A percentile compares a stretch with the other conserved stretches of the same genome.
Conservation (phyloP, 2,329 filamentous ascomycete genomes). For the Epichloe sibirici region DNA sequence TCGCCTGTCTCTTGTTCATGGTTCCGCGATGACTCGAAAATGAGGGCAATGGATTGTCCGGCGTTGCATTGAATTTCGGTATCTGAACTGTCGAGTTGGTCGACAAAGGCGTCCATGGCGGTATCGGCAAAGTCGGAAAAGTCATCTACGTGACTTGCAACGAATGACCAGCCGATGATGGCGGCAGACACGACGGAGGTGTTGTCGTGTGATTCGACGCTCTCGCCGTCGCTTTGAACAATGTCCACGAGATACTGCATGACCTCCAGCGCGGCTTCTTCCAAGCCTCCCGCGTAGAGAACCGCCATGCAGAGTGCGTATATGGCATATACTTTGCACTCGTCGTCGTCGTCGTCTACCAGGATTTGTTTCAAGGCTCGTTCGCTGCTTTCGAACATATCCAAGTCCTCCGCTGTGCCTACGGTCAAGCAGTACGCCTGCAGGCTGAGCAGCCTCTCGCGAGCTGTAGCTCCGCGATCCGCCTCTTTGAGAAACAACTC, state of each 20-base stretch:
- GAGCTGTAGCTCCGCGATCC: constrained; percentile 53
- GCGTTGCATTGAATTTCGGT: constrained; percentile 63
- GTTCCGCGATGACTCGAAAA: constrained; percentile 58
- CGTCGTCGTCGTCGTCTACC: constrained; percentile 47
- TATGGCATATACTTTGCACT: constrained; percentile 56
- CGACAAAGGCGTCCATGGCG: constrained; percentile 69
- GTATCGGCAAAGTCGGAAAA: constrained; percentile 57
- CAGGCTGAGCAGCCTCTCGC: constrained; percentile 58
- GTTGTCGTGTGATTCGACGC: constrained; percentile 59
- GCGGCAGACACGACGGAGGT: constrained; percentile 60
- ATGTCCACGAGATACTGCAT: constrained; percentile 70
- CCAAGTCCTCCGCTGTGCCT: constrained; percentile 49
- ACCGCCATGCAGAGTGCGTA: constrained; percentile 59
- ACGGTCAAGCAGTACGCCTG: constrained; percentile 61
- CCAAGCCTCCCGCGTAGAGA: constrained; percentile 62
- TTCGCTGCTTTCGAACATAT: constrained; percentile 19
- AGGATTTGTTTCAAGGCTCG: constrained; percentile 23
- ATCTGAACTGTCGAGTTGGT: constrained; percentile 69
- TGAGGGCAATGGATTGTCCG: constrained; percentile 67
- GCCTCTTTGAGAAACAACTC: constrained; percentile 61
- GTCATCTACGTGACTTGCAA: constrained; percentile 67
- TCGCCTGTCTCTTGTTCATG: constrained; percentile 38
- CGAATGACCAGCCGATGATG: constrained; percentile 66
- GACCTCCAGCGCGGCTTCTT: constrained; percentile 55
- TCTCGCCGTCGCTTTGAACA: constrained; percentile 64